phyloP scores from a whole-genome alignment of 441 rosid genomes.

The Mallotus japonicus region DNA sequence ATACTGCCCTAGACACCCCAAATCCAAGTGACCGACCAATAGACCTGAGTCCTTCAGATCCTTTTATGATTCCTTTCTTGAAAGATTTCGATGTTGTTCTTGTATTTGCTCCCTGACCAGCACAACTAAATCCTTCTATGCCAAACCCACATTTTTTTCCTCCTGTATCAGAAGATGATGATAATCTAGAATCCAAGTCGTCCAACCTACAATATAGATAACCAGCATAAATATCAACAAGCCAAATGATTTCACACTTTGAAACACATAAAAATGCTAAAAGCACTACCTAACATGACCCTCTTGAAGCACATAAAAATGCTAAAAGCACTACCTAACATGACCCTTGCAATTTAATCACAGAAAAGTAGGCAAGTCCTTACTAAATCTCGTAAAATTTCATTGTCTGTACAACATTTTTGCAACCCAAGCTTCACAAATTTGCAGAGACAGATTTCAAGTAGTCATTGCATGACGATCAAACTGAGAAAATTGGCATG shows the following conservation, averaged over 20 bases:
- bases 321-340: background rate
- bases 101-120: slow-evolving; percentile 44
- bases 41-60: slow-evolving; percentile 94
- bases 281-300: background rate
- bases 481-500: background rate
- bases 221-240: slow-evolving; percentile 16
- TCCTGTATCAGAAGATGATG: slow-evolving; percentile 62
- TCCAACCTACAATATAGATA: slow-evolving; percentile 62
- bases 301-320: slow-evolving; percentile 3
- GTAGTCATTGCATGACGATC: too few relatives aligned
- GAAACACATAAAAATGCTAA: slow-evolving; percentile 2
- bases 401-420: background rate
- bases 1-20: slow-evolving; percentile 87
- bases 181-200: slow-evolving; percentile 79
- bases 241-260: slow-evolving; percentile 7
- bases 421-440: background rate
- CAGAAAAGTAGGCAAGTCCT: background rate
- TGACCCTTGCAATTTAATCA: background rate
- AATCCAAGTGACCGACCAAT: slow-evolving; percentile 88
- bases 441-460: background rate
- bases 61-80: slow-evolving; percentile 71
- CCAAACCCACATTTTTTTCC: slow-evolving; percentile 65
- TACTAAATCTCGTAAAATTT: background rate
- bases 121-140: slow-evolving; percentile 55
- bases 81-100: slow-evolving; percentile 64